Evolutionary conservation across 2,329 filamentous ascomycete species (phyloP), one percentile per base, ranked within the genome.

Genomic region (Hypoxylon sp.): DNA sequence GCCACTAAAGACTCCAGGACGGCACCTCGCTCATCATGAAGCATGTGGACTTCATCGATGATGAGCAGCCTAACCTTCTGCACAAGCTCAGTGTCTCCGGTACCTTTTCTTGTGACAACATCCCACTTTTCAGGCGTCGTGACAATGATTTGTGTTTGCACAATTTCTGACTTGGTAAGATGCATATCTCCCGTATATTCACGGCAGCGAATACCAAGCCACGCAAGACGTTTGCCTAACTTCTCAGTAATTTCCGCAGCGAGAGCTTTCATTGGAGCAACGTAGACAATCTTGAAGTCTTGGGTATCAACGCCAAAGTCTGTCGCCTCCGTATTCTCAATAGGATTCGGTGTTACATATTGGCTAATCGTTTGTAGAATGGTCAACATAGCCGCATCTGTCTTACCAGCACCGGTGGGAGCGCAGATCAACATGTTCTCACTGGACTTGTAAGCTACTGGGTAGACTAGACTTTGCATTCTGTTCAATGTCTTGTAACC

Each of bases 51-150:
- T 82, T 99, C 96, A 79, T 99, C 96, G 69, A 99, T 98, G 75
- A 99, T 98, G 66, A 99, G 86, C 1, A 99, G 85, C 10, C 95
- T 90, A 23, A 99, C 96, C 78, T 99, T 99, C 75, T 99, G 96
- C 13, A 99, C 97, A 2, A 99, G 87, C 77, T 98, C 96, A 0
- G 96, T 98, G 77, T 99, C 96, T 14, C 97, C 96, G 0, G 94
- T 98, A 62, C 95, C 97, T 80, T 98, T 99, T 67, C 96, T 88
- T 2, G 96, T 99, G 4, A 99, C 93, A 0, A 99, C 96, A 78
- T 99, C 96, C 97, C 97, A 99, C 81, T 99, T 99, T 81, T 99
- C 96, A 36, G 96, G 96, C 0, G 96, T 99, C 0, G 97, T 99
- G 53, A 99, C 96, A 66, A 99, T 97, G 73, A 99, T 96, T 77